Evolutionary conservation across 2,329 filamentous ascomycete species (phyloP), one percentile per base, ranked within the genome.

Genomic region (Paraphoma sp.): DNA sequence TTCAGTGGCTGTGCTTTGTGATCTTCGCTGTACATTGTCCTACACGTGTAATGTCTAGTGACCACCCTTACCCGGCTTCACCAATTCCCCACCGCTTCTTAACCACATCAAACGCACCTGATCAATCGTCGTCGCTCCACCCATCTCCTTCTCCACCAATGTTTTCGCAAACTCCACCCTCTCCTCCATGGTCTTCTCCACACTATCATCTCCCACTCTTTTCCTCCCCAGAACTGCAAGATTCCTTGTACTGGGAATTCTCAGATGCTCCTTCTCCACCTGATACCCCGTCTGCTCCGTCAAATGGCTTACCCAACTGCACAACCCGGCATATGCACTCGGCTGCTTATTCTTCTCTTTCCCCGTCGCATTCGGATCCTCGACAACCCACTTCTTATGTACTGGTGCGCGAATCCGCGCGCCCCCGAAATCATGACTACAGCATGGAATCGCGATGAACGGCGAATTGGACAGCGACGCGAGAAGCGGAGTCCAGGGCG

Each of bases 401-500:
- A 51, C 54, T 3, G 73, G 81, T 6, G 91, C 89, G 16, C 95
- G 87, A 73, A 89, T 95, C 56, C 81, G 76, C 2, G 86, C 85
- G 1, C 95, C 95, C 0, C 88, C 87, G 2, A 99, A 86, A 56
- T 90, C 85, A 78, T 98, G 93, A 62, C 92, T 96, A 79, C 95
- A 99, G 80, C 95, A 99, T 1, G 95, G 95, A 44, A 99, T 97
- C 65, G 91, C 90, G 59, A 99, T 87, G 76, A 97, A 99, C 0
- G 93, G 90, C 10, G 89, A 90, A 2, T 85, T 79, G 0, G 89
- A 93, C 1, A 92, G 80, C 6, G 87, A 86, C 1, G 92, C 93
- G 41, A 99, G 85, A 16, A 98, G 84, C 0, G 95, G 95, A 0
- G 95, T 98, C 95, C 95, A 99, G 0, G 92, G 87, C 0, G 95